Percentiles rank a stretch among this genome's conserved stretches.
These are phyloP conservation scores for Voacanga thouarsii DNA, from an alignment of 257 asterid species.

Conservation along the genomic window DNA sequence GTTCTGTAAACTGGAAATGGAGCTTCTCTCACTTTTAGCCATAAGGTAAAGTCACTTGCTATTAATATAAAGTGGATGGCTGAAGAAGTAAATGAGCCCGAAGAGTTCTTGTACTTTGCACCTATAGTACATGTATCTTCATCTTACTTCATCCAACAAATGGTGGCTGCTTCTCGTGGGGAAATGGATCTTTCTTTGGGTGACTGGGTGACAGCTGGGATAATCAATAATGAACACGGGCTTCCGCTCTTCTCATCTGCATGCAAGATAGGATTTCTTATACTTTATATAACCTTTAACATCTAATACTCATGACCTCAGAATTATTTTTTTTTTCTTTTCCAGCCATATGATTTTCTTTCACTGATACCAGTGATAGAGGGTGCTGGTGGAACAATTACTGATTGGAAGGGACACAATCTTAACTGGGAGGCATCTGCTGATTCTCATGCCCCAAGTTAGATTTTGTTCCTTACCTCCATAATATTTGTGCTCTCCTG, in stretches of 20 bases:
- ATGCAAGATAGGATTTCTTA: not conserved
- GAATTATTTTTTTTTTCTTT: not conserved
- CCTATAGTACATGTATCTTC: not conserved
- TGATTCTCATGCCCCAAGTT: constrained; percentile 60
- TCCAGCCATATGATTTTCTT: constrained; percentile 96
- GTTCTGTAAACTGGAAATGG: not conserved
- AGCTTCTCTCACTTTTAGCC: not conserved
- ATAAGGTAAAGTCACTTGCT: not conserved
- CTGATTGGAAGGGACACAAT: constrained; percentile 76
- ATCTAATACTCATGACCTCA: not conserved
- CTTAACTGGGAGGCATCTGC: constrained; percentile 88
- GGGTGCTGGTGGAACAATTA: constrained; percentile 90
- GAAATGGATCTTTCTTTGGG: not conserved
- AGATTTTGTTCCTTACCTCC: constrained; percentile 4
- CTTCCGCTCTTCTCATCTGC: not conserved
- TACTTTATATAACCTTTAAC: not conserved
- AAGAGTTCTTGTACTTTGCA: not conserved
- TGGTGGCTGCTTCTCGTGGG: not conserved
- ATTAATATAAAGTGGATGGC: not conserved
- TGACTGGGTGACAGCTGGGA: not conserved
- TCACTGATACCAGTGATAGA: constrained; percentile 89
- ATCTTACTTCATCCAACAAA: not conserved
- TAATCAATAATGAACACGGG: not conserved
- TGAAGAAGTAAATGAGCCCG: not conserved
- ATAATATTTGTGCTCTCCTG: not conserved